These are phyloP conservation scores for Hirsutella minnesotensis DNA, from an alignment of 2,329 filamentous ascomycete genomes.

Conservation along the genomic window DNA sequence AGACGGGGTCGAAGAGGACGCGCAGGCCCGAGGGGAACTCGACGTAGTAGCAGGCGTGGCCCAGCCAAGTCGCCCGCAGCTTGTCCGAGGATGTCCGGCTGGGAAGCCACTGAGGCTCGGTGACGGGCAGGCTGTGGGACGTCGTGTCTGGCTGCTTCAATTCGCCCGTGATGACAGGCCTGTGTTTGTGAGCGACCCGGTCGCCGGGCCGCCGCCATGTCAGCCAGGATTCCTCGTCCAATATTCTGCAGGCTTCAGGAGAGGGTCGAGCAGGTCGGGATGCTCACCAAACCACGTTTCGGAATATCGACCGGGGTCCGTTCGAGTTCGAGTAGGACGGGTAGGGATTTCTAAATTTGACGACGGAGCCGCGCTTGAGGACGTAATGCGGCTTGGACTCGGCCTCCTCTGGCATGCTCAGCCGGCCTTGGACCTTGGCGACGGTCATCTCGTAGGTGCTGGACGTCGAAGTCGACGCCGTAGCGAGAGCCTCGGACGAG, in stretches of 20 bases:
- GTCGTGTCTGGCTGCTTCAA: constrained; percentile 45
- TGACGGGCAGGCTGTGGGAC: constrained; percentile 54
- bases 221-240: too few relatives aligned
- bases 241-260: too few relatives aligned
- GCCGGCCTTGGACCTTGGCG: constrained; percentile 20
- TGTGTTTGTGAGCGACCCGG: too few relatives aligned
- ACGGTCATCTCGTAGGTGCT: constrained; percentile 14
- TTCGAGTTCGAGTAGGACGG: constrained; percentile 26
- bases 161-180: constrained; percentile 28
- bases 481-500: constrained; percentile 5
- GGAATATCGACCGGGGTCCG: constrained; percentile 12
- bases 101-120: constrained; percentile 54
- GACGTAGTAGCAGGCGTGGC: constrained; percentile 86
- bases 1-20: constrained; percentile 88
- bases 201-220: too few relatives aligned
- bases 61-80: constrained; percentile 85
- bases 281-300: constrained; percentile 24
- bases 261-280: too few relatives aligned
- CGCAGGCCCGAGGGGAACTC: constrained; percentile 80
- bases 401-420: constrained; percentile 28
- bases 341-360: constrained; percentile 39
- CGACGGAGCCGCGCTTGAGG: constrained; percentile 23
- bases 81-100: constrained; percentile 40
- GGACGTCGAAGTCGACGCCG: constrained; percentile 4
- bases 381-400: constrained; percentile 36